Conservation (phyloP, 2,329 filamentous ascomycete species). For the Fusarium mundagurra region DNA sequence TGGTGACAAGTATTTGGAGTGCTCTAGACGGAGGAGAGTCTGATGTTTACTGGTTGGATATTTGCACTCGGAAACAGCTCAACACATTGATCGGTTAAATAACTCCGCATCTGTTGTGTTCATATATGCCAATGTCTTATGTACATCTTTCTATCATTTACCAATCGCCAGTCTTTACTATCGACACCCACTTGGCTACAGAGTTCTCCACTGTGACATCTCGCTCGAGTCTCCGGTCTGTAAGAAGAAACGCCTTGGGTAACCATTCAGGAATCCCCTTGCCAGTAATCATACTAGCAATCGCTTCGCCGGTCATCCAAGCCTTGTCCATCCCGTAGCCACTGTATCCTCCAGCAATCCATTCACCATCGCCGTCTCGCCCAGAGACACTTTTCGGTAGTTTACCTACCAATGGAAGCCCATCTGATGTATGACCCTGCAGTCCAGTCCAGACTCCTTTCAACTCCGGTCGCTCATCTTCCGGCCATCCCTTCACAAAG, state of each 20-base stretch:
- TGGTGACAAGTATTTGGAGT: neutral
- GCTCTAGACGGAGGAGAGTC: neutral
- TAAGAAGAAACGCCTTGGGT: neutral
- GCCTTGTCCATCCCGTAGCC: neutral
- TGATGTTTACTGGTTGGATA: neutral
- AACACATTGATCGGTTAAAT: neutral
- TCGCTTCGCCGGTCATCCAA: neutral
- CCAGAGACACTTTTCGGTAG: neutral
- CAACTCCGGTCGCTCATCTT: neutral
- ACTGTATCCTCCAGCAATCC: neutral
- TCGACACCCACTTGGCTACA: neutral
- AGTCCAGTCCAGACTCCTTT: neutral
- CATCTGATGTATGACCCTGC: neutral
- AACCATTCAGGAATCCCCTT: neutral
- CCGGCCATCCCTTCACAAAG: neutral
- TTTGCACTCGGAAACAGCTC: neutral
- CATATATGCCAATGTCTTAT: too few species aligned
- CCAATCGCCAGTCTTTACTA: neutral
- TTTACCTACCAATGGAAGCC: neutral
- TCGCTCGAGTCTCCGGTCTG: neutral
- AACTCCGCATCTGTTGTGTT: too few species aligned
- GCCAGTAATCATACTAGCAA: rapidly evolving
- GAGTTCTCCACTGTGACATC: neutral
- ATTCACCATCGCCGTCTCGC: neutral
- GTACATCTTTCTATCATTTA: neutral